Percentiles rank a stretch among this genome's conserved stretches.
phyloP scores from a whole-genome alignment of 306 rosid species.

The Clitoria ternatea region DNA sequence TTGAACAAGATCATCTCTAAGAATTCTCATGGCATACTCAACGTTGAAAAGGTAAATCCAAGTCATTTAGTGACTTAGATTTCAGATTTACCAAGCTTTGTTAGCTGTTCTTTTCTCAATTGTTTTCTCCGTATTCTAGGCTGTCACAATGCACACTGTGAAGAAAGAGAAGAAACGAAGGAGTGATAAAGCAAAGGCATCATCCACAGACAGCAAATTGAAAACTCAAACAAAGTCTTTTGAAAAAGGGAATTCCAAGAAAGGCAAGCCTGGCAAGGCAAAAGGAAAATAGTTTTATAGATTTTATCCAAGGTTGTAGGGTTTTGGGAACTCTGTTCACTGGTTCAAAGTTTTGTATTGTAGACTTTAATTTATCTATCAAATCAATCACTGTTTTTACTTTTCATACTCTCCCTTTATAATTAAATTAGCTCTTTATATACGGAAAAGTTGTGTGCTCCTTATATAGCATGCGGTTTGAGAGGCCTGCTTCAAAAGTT shows the following conservation, averaged over 20 bases:
- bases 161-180: slow-evolving; percentile 68
- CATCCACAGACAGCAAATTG: slow-evolving; percentile 51
- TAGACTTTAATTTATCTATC: slow-evolving; percentile 9
- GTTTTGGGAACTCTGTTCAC: slow-evolving; percentile 11
- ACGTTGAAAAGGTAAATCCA: slow-evolving; percentile 62
- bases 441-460: too few species aligned
- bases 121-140: slow-evolving; percentile 42
- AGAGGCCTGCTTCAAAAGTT: too few species aligned
- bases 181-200: slow-evolving; percentile 37
- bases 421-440: background rate
- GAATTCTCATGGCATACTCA: slow-evolving; percentile 78
- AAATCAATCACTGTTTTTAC: background rate
- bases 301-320: slow-evolving; percentile 9
- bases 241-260: slow-evolving; percentile 54
- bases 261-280: slow-evolving; percentile 42
- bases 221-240: slow-evolving; percentile 54
- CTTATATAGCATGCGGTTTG: too few species aligned
- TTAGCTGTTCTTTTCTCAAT: background rate
- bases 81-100: background rate
- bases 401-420: background rate
- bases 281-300: slow-evolving; percentile 46
- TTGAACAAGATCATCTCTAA: slow-evolving; percentile 79
- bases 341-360: slow-evolving; percentile 31
- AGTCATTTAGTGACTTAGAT: background rate
- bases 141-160: slow-evolving; percentile 64